Evolutionary conservation across 202 grass and related monocot species (phyloP), one percentile per base, ranked within the genome.

Genomic region (Hordeum pubiflorum): DNA sequence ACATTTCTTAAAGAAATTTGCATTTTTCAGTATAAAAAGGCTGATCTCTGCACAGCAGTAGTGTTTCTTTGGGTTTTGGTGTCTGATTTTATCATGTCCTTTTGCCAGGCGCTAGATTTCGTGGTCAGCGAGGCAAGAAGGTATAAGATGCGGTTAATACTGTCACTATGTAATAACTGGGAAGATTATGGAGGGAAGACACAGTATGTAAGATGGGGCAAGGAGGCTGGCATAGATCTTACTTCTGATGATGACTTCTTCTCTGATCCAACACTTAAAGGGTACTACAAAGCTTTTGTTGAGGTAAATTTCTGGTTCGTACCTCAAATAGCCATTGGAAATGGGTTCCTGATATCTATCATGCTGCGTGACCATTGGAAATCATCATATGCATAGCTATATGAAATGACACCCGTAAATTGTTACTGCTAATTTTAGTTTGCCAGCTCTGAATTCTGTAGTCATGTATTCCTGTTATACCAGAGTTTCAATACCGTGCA

Each of bases 241-340:
- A 84, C 72, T 78, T 88, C 67, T 24, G 84, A 93, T 1, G 92
- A 94, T 12, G 84, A 87, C 46, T 97, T 97, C 76, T 97, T 93
- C 77, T 63, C 88, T 24, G 52, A 94, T 80, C 63, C 22, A 57
- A 97, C 84, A 70, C 72, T 93, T 52, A 97, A 91, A 70, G 68
- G 69, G 23, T 93, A 94, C 76, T 94, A 93, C 43, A 94, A 94
- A 91, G 81, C 89, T 61, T 97, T 89, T 81, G 86, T 89, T 70
- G 22, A 92, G 91, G 94, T 94, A 84, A 63, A 1, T 0, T 77
- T 79, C 33, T 9, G 48, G 23, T 75, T 32, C 1, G 4, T 41
- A 15, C 5, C 33, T 64, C n/a, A 7, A 57, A 41, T 9, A 61
- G 40, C 57, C 58, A 13, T 7, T 9, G 0, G 2, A 56, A 57